These are phyloP conservation scores for Dujonia santamariae DNA, from an alignment of 1,139 yeast species.

Conservation along the genomic window DNA sequence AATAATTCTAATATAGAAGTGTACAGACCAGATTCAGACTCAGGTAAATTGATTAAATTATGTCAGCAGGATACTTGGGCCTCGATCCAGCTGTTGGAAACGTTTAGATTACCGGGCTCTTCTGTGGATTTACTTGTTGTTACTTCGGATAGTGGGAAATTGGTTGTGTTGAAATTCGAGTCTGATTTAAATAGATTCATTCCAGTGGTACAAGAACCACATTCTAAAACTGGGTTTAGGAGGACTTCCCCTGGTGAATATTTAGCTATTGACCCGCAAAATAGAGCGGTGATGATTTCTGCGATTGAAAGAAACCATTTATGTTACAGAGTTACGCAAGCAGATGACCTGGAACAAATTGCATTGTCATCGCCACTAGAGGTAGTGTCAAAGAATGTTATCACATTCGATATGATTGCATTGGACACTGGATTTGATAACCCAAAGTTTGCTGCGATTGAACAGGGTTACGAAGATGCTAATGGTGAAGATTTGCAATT, in stretches of 20 bases:
- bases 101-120: conserved; percentile 52
- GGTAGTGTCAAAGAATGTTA: conserved; percentile 46
- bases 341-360: conserved; percentile 36
- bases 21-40: conserved; percentile 48
- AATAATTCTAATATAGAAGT: conserved; percentile 53
- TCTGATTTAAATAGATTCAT: conserved; percentile 37
- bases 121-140: conserved; percentile 59
- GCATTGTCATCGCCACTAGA: conserved; percentile 74
- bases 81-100: conserved; percentile 50
- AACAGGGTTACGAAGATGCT: conserved; percentile 49
- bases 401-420: conserved; percentile 58
- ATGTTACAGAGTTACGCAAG: conserved; percentile 37
- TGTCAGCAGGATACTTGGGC: conserved; percentile 54
- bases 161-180: conserved; percentile 56
- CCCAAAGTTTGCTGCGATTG: conserved; percentile 79
- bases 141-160: conserved; percentile 79
- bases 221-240: conserved; percentile 71
- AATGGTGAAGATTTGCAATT: conserved; percentile 16
- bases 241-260: conserved; percentile 76
- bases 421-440: conserved; percentile 78
- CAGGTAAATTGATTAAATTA: conserved; percentile 51
- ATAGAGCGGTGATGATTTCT: conserved; percentile 66
- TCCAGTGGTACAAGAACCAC: conserved; percentile 61
- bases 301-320: conserved; percentile 74
- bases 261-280: conserved; percentile 69